Evolutionary conservation across 2,329 filamentous ascomycete species (phyloP), one percentile per base, ranked within the genome.

Genomic region (Fusarium bactridioides): DNA sequence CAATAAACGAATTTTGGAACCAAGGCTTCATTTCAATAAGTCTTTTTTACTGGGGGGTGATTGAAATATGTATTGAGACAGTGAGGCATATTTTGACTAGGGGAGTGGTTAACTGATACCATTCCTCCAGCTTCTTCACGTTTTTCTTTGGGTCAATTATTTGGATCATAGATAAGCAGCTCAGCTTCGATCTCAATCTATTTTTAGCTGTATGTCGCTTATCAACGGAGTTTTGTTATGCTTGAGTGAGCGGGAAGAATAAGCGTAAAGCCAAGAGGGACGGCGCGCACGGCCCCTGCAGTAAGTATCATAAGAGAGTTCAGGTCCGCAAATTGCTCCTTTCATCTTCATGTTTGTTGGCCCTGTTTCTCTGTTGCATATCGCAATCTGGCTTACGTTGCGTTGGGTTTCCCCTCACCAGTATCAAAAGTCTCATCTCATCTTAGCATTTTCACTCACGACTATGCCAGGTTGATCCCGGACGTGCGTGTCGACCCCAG

Each of bases 31-130:
- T 18, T 31, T 27, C 12, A 10, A 47, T 19, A 3, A 27, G 11
- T 18, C 3, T 16, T 29, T 9, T 18, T 9, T 18, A 5, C 1
- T 6, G 15, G 15, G 10, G 3, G 1, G 15, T 48, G 27, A 16
- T 16, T n/a, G 44, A 16, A 11, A 4, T 11, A 8, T 16, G 13
- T 11, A 29, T 11, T 7, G 5, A 62, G 12, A 8, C 10, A 43
- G n/a, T 5, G 15, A 43, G 40, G 10, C 40, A 11, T 18, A 4
- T 10, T 43, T 43, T 43, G 13, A 41, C 13, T n/a, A n/a, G 2
- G 6, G 7, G 8, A n/a, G 10, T 10, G 21, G 21, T 10, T 13
- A 7, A 41, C 9, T 41, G 21, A n/a, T 15, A 15, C 25, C 18
- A 47, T 29, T 47, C 27, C 8, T 47, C 5, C 19, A n/a, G 10